Conservation (phyloP, 2,329 filamentous ascomycete species). For the Anisogramma anomala region DNA sequence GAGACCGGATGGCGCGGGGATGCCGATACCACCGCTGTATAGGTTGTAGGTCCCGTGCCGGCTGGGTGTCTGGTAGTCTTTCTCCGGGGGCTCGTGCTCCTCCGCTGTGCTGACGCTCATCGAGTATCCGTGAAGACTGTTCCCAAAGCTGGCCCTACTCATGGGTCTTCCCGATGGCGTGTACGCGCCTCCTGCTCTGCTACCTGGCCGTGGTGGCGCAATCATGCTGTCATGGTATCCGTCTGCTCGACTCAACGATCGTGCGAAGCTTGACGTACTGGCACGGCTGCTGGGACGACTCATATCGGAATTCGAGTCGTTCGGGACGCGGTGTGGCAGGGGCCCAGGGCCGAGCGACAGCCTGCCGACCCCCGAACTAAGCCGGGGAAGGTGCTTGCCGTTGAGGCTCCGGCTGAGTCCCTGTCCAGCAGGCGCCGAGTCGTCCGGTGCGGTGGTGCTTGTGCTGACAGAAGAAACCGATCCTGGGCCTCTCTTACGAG, state of each 20-base stretch:
- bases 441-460: constrained; percentile 32
- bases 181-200: constrained; percentile 47
- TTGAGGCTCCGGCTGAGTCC: constrained; percentile 20
- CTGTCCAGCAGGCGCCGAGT: constrained; percentile 36
- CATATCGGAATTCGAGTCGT: constrained; percentile 28
- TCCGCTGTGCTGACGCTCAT: constrained; percentile 46
- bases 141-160: constrained; percentile 55
- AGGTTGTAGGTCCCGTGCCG: constrained; percentile 42
- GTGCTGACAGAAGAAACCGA: constrained; percentile 37
- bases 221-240: constrained; percentile 27
- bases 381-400: constrained; percentile 41
- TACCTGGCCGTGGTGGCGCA: constrained; percentile 47
- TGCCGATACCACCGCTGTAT: constrained; percentile 30
- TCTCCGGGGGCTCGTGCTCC: constrained; percentile 26
- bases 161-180: constrained; percentile 55
- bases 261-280: constrained; percentile 44
- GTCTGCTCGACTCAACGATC: constrained; percentile 43
- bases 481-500: constrained; percentile 55
- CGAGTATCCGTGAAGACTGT: constrained; percentile 48
- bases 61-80: constrained; percentile 39
- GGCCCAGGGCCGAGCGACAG: constrained; percentile 47
- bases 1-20: constrained; percentile 34
- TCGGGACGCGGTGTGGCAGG: constrained; percentile 43
- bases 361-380: constrained; percentile 52
- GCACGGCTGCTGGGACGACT: constrained; percentile 66